These are phyloP conservation scores for Phaeolepiota aurea DNA, from an alignment of 768 basidiomycete species.

Conservation along the genomic window DNA sequence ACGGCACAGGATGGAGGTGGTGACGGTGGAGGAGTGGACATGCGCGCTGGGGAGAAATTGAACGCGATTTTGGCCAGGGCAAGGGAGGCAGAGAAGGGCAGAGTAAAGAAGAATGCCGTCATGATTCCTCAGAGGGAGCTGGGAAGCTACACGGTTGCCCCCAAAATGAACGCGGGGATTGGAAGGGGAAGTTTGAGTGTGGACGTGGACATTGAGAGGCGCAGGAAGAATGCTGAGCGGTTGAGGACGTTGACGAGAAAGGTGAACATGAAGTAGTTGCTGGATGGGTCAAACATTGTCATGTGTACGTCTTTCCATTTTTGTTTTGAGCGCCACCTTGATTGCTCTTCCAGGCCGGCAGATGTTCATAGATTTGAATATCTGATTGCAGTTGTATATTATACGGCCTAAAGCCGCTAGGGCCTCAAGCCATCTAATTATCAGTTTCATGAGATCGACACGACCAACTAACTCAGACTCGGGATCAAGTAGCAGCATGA, in stretches of 20 bases:
- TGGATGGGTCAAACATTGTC: not conserved
- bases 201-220: constrained; percentile 65
- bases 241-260: constrained; percentile 54
- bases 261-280: constrained; percentile 20
- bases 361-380: too few species aligned
- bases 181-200: constrained; percentile 48
- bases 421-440: too few species aligned
- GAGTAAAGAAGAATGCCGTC: constrained; percentile 72
- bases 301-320: not conserved
- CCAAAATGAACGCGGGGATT: constrained; percentile 46
- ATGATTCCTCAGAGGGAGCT: constrained; percentile 73
- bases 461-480: too few species aligned
- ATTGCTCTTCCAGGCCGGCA: too few species aligned
- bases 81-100: constrained; percentile 57
- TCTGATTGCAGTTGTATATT: too few species aligned
- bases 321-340: not conserved
- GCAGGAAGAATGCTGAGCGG: constrained; percentile 69
- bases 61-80: constrained; percentile 64
- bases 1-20: constrained; percentile 35
- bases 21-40: constrained; percentile 21
- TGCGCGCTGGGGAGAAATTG: constrained; percentile 43
- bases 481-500: too few species aligned
- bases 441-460: too few species aligned
- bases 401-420: too few species aligned
- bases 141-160: constrained; percentile 76